Percentiles rank a stretch among this genome's conserved stretches.
Evolutionary conservation across 176 grass and related monocot species (phyloP).

Genomic region (Dactylis glomerata): DNA sequence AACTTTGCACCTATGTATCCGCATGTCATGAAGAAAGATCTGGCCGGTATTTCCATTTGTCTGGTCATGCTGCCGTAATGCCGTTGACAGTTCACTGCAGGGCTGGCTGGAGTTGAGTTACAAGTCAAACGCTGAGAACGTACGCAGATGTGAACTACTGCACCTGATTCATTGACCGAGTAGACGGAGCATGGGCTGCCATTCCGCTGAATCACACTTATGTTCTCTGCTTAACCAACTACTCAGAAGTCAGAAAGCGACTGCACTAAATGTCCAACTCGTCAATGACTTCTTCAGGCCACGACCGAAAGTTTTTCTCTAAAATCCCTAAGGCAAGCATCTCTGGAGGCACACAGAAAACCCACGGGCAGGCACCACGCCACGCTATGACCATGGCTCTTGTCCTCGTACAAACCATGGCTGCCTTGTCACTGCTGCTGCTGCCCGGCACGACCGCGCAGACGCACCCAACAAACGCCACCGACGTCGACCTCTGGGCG

Average conservation of each 20-base stretch:
- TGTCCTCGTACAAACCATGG: background rate
- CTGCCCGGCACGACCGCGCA: background rate
- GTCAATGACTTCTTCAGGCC: background rate
- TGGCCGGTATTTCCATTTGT: background rate
- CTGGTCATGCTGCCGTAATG: background rate
- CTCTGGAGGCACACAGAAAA: background rate
- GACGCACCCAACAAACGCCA: background rate
- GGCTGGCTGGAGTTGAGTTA: background rate
- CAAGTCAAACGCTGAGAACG: background rate
- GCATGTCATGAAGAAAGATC: background rate
- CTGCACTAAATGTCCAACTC: background rate
- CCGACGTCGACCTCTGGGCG: constrained; percentile 25
- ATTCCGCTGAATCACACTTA: background rate
- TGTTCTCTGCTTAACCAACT: background rate
- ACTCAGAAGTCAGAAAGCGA: background rate
- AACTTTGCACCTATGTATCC: background rate
- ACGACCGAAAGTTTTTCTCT: background rate
- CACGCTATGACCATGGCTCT: background rate
- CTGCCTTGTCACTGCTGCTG: background rate
- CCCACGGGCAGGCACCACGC: background rate
- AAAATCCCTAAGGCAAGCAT: background rate
- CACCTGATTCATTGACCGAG: background rate
- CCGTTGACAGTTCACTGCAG: background rate
- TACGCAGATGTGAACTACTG: background rate
- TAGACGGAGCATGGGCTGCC: background rate